Evolutionary conservation across 2,329 filamentous ascomycete genomes (phyloP).

Genomic region (Trichoderma lentiforme): DNA sequence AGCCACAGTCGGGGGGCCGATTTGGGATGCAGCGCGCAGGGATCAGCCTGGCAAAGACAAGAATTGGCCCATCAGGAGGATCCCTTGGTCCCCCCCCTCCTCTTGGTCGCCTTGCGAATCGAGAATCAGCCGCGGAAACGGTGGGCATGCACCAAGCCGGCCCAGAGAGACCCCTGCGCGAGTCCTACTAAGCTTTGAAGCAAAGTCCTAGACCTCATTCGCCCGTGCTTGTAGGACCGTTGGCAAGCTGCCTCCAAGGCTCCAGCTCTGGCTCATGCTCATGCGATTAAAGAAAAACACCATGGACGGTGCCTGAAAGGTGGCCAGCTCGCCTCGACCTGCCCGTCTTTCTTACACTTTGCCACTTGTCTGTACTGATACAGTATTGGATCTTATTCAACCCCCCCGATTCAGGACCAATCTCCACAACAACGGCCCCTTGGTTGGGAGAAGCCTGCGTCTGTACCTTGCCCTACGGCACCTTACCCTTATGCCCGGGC

Average conservation of each 20-base stretch:
- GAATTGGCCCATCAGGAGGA: slow-evolving; percentile 12
- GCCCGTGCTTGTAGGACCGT: slow-evolving; percentile 24
- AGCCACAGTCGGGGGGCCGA: slow-evolving; percentile 12
- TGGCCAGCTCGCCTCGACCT: not conserved
- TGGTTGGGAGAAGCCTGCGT: not conserved
- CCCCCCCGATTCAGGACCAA: not conserved
- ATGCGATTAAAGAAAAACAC: slow-evolving; percentile 26
- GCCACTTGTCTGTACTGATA: not conserved
- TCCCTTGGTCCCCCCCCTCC: not conserved
- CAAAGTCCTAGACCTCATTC: slow-evolving; percentile 33
- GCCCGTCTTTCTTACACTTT: slow-evolving; percentile 1
- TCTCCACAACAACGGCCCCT: slow-evolving; percentile 4
- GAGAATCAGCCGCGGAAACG: slow-evolving; percentile 14
- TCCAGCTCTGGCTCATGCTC: slow-evolving; percentile 13
- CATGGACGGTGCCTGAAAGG: slow-evolving; percentile 21
- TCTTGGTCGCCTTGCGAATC: slow-evolving; percentile 8
- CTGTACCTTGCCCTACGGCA: not conserved
- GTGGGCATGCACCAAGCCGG: slow-evolving; percentile 17
- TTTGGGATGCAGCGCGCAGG: slow-evolving; percentile 11
- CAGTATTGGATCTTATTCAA: not conserved
- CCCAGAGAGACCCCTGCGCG: slow-evolving; percentile 12
- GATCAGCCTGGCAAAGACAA: slow-evolving; percentile 8
- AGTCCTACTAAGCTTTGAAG: slow-evolving; percentile 29
- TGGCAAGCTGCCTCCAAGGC: slow-evolving; percentile 28
- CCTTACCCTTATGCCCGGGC: not conserved